Percentiles rank a stretch among this genome's conserved stretches.
These are phyloP conservation scores for Malania oleifera DNA, from an alignment of 164 flowering plant genomes.

Conservation along the genomic window DNA sequence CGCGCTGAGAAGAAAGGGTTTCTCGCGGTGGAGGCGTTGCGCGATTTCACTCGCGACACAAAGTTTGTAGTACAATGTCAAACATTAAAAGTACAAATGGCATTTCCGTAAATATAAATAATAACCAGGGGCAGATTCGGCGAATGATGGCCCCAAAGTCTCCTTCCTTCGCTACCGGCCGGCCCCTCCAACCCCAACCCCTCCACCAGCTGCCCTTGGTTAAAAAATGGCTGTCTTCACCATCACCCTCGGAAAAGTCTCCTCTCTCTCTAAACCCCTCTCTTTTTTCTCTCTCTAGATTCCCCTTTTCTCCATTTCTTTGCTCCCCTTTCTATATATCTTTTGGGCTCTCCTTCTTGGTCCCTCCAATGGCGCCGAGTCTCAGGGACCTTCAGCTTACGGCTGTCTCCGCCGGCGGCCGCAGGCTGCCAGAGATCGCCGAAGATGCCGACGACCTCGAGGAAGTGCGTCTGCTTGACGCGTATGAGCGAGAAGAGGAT, in stretches of 20 bases:
- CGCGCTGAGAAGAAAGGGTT: too few species aligned
- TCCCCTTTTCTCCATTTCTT: neutral
- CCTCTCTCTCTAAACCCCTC: slow-evolving; percentile 5
- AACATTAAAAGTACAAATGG: too few species aligned
- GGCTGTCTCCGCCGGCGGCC: slow-evolving; percentile 12
- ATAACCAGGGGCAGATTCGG: too few species aligned
- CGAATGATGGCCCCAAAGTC: too few species aligned
- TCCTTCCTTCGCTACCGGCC: too few species aligned
- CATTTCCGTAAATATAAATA: too few species aligned
- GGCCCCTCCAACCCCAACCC: too few species aligned
- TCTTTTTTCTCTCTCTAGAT: neutral
- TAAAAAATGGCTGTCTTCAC: slow-evolving; percentile 20
- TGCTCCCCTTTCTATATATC: slow-evolving; percentile 1
- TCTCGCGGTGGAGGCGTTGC: too few species aligned
- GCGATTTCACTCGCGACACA: too few species aligned
- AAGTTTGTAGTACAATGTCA: too few species aligned
- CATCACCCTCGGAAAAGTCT: slow-evolving; percentile 17
- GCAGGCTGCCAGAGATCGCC: slow-evolving; percentile 3
- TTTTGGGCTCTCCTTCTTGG: slow-evolving; percentile 11
- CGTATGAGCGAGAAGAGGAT: slow-evolving; percentile 38
- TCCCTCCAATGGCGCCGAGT: slow-evolving; percentile 44
- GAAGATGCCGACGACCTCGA: slow-evolving; percentile 47
- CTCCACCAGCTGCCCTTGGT: slow-evolving; percentile 4
- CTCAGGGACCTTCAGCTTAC: slow-evolving; percentile 50
- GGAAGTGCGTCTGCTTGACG: slow-evolving; percentile 69